Conservation (phyloP, 2,329 filamentous ascomycete species). For the Alternaria infectoria region DNA sequence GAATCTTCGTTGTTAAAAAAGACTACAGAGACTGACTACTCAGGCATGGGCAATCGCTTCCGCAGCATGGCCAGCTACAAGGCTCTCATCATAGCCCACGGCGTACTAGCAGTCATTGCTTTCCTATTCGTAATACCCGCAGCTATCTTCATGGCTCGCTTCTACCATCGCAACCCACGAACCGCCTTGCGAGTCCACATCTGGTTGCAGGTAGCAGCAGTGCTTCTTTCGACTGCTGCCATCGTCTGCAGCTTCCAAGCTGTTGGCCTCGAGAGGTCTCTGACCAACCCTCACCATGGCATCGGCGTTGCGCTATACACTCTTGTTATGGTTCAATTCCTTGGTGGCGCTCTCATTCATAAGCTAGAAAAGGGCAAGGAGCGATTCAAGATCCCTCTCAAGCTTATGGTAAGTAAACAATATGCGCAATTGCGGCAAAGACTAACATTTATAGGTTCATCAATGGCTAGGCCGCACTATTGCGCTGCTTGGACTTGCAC, state of each 20-base stretch:
- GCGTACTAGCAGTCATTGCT: constrained; percentile 71
- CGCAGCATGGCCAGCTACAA: constrained; percentile 73
- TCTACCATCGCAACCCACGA: constrained; percentile 68
- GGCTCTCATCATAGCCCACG: constrained; percentile 72
- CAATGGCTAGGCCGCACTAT: constrained; percentile 84
- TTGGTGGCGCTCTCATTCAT: constrained; percentile 72
- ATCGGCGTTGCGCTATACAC: constrained; percentile 82
- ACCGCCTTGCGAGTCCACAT: constrained; percentile 73
- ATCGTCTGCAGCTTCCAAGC: constrained; percentile 80
- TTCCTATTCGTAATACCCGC: constrained; percentile 76
- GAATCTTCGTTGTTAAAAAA: neutral
- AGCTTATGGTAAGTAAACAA: constrained; percentile 58
- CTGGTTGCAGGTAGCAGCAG: constrained; percentile 73
- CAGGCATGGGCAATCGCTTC: constrained; percentile 85
- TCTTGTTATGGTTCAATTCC: constrained; percentile 71
- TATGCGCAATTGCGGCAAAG: neutral
- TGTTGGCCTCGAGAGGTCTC: constrained; percentile 72
- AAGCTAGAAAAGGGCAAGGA: constrained; percentile 60
- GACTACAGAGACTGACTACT: constrained; percentile 16
- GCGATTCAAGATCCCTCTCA: constrained; percentile 62
- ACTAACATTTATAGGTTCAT: constrained; percentile 69
- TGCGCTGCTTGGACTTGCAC: constrained; percentile 80
- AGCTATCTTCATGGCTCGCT: constrained; percentile 76
- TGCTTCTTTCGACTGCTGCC: constrained; percentile 71
- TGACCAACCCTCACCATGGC: constrained; percentile 84